Evolutionary conservation across 2,329 filamentous ascomycete genomes (phyloP).

Genomic region (Diaporthe longicolla): DNA sequence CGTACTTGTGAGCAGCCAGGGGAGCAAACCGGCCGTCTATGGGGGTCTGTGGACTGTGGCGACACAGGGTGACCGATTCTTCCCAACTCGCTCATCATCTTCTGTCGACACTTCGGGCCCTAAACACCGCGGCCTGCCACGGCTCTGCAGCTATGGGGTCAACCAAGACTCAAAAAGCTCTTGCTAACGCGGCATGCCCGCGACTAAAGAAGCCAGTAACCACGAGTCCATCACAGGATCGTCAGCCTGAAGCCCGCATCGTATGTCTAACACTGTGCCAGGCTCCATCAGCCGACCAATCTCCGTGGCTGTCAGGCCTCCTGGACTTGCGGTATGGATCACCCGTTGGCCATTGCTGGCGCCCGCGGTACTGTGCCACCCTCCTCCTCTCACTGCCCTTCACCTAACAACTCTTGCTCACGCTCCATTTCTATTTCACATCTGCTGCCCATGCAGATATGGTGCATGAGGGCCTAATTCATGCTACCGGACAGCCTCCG

Average conservation of each 20-base stretch:
- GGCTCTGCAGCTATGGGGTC: slow-evolving; percentile 14
- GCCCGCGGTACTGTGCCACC: slow-evolving; percentile 33
- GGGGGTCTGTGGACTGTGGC: background rate
- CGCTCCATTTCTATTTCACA: slow-evolving; percentile 20
- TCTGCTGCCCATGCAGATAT: background rate
- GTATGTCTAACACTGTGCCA: slow-evolving; percentile 37
- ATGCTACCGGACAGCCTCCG: slow-evolving; percentile 36
- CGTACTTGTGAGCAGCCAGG: background rate
- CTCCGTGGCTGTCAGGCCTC: slow-evolving; percentile 26
- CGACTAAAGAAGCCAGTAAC: slow-evolving; percentile 19
- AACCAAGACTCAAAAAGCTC: slow-evolving; percentile 20
- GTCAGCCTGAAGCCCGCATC: slow-evolving; percentile 28
- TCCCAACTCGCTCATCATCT: background rate
- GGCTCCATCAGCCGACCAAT: slow-evolving; percentile 33
- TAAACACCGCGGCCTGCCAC: background rate
- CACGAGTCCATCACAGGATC: slow-evolving; percentile 29
- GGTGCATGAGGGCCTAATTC: slow-evolving; percentile 28
- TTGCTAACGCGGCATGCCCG: slow-evolving; percentile 27
- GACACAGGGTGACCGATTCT: background rate
- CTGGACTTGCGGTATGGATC: slow-evolving; percentile 5
- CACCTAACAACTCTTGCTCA: background rate
- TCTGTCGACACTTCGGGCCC: background rate
- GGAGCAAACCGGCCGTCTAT: too few relatives aligned
- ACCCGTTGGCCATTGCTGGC: slow-evolving; percentile 22
- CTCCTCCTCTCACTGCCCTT: slow-evolving; percentile 31